Base-by-base conservation (phyloP, 2,329 filamentous ascomycete species). In the Penicillium verrucosum region DNA sequence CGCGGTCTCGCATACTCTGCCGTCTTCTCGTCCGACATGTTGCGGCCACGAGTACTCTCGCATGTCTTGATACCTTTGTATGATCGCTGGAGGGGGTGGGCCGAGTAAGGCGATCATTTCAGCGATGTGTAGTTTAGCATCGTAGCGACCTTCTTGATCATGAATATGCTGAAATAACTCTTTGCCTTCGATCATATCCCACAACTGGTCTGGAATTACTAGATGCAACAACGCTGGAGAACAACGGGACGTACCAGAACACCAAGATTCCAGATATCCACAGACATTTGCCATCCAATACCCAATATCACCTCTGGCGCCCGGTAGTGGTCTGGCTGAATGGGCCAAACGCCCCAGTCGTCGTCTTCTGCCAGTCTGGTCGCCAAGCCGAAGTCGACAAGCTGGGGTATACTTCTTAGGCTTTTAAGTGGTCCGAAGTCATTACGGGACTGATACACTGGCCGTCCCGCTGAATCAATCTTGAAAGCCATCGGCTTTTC, bases 261-360 rank as follows among this genome's bases (percentile, higher is more conserved):
- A 56, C 72, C 71, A 51, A 77, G 54, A 60, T 76, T 77, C 75
- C 73, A 77, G 52, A 78, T 75, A 66, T 77, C 75, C 16, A 65
- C 67, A 47, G 65, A 61, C 62, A 73, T 75, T 53, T 66, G 65
- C 74, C 71, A 78, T 45, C 71, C 70, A 60, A 62, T 68, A 52
- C 70, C 70, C 6, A 77, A 61, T 41, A 77, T 70, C 29, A 77
- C 74, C 62, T 78, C 75, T 54, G 73, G 75, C 5, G 72, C 73
- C 42, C 69, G 71, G 65, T 76, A 77, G 49, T 70, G 62, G 50
- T 75, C 71, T 56, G 73, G 73, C 70, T 85, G 59, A 75, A 83
- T 70, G 57, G 66, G 67, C 63, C 60, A 70, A 53, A 71, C 57
- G 25, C 67, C 68, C 73, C 76, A 64, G 70, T 80, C 67, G 72